These are phyloP conservation scores for Tremella yokohamensis DNA, from an alignment of 768 basidiomycete species.

Conservation along the genomic window DNA sequence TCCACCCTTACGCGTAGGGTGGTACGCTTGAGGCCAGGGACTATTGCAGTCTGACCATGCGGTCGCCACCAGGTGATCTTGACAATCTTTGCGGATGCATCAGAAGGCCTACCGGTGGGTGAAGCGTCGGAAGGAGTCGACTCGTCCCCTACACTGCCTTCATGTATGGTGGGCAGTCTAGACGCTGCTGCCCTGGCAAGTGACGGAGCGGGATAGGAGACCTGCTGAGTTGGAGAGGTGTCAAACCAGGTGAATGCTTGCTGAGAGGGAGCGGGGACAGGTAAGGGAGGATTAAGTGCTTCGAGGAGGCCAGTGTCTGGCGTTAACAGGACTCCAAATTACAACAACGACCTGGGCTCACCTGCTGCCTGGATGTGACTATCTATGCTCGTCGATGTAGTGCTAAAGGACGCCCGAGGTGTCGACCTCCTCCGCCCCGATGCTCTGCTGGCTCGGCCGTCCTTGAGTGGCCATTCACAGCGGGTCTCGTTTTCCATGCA, in stretches of 20 bases:
- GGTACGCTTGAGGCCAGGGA: slow-evolving; percentile 27
- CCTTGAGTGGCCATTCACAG: slow-evolving; percentile 27
- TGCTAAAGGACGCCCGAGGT: slow-evolving; percentile 1
- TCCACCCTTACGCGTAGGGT: slow-evolving; percentile 30
- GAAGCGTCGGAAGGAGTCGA: slow-evolving; percentile 2
- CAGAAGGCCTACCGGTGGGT: not conserved
- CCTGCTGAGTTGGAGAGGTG: not conserved
- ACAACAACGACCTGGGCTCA: not conserved
- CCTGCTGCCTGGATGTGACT: not conserved
- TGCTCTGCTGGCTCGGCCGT: slow-evolving; percentile 25
- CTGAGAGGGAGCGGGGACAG: slow-evolving; percentile 1
- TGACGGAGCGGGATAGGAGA: not conserved
- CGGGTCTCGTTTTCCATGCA: slow-evolving; percentile 15
- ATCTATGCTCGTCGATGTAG: not conserved
- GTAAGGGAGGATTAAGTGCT: not conserved
- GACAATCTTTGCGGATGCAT: slow-evolving; percentile 17
- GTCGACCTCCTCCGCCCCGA: slow-evolving; percentile 6
- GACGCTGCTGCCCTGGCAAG: slow-evolving; percentile 19
- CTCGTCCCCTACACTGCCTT: slow-evolving; percentile 16
- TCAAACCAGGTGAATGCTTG: not conserved
- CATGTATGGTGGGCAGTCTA: slow-evolving; percentile 23
- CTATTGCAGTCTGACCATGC: slow-evolving; percentile 31
- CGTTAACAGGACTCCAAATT: not conserved
- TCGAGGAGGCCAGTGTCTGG: not conserved
- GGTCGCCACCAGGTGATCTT: slow-evolving; percentile 40